phyloP scores from a whole-genome alignment of 306 rosid species.

The Vigna angularis region DNA sequence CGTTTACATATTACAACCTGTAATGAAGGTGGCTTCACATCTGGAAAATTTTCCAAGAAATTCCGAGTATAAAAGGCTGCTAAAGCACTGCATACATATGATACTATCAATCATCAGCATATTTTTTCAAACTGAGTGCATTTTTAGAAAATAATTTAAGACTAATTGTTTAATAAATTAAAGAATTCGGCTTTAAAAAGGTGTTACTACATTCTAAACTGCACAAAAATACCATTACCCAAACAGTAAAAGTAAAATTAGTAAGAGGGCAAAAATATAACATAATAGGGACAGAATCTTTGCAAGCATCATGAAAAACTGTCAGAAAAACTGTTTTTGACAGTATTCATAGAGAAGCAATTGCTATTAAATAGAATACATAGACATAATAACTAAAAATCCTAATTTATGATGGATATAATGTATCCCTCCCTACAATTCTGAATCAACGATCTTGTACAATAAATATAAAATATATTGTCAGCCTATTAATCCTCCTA shows the following conservation, averaged over 20 bases:
- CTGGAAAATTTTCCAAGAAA: constrained; percentile 79
- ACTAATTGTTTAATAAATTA: background rate
- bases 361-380: too few relatives aligned
- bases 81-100: constrained; percentile 86
- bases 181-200: constrained; percentile 28
- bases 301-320: constrained; percentile 29
- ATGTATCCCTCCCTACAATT: too few relatives aligned
- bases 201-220: constrained; percentile 6
- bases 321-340: too few relatives aligned
- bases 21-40: constrained; percentile 84
- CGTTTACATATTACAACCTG: constrained; percentile 68
- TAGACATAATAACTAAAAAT: too few relatives aligned
- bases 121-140: constrained; percentile 23
- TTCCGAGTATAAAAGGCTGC: constrained; percentile 96
- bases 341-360: too few relatives aligned
- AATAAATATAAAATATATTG: too few relatives aligned
- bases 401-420: too few relatives aligned
- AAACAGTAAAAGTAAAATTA: constrained; percentile 25
- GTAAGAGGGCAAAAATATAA: background rate
- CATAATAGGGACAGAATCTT: constrained; percentile 24
- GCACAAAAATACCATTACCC: constrained; percentile 19
- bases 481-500: too few relatives aligned
- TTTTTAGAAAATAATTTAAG: constrained; percentile 32
- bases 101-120: constrained; percentile 41
- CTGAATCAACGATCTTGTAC: too few relatives aligned